Percentiles rank a stretch among this genome's conserved stretches.
These are phyloP conservation scores for Sedum album DNA, from an alignment of 164 flowering plant species.

Conservation along the genomic window DNA sequence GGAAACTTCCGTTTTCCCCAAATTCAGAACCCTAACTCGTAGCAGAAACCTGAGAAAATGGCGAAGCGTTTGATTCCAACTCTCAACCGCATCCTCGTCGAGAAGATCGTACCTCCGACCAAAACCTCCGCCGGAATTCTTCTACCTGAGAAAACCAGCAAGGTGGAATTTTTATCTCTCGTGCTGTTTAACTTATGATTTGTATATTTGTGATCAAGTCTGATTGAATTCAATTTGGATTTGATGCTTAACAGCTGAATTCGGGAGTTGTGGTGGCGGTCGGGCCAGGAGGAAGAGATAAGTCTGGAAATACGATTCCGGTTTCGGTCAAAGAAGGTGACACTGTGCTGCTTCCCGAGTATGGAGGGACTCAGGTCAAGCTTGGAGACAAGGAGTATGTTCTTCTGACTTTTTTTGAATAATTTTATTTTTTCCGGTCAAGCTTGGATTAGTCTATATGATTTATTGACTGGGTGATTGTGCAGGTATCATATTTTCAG, in stretches of 20 bases:
- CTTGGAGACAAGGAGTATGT: constrained; percentile 40
- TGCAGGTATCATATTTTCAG: constrained; percentile 8
- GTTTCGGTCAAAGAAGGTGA: constrained; percentile 48
- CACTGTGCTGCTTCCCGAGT: constrained; percentile 46
- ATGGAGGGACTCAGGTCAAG: constrained; percentile 47
- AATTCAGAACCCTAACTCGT: constrained; percentile 2
- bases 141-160: constrained; percentile 5
- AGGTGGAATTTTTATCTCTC: not conserved
- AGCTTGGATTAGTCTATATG: no score
- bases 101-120: constrained; percentile 68
- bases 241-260: not conserved
- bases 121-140: constrained; percentile 59
- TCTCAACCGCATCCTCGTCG: constrained; percentile 33
- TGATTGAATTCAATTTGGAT: not conserved
- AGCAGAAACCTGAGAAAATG: no score
- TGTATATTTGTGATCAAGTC: not conserved
- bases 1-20: not conserved
- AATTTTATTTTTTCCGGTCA: not conserved
- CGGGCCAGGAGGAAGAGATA: constrained; percentile 7
- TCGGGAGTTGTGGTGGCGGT: constrained; percentile 9
- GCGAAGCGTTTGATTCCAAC: constrained; percentile 10
- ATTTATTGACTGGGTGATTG: not conserved
- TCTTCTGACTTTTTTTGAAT: not conserved
- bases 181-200: not conserved
- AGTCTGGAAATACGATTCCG: constrained; percentile 23